Evolutionary conservation across 2,329 filamentous ascomycete genomes (phyloP).

Genomic region (Sarocladium kiliense): DNA sequence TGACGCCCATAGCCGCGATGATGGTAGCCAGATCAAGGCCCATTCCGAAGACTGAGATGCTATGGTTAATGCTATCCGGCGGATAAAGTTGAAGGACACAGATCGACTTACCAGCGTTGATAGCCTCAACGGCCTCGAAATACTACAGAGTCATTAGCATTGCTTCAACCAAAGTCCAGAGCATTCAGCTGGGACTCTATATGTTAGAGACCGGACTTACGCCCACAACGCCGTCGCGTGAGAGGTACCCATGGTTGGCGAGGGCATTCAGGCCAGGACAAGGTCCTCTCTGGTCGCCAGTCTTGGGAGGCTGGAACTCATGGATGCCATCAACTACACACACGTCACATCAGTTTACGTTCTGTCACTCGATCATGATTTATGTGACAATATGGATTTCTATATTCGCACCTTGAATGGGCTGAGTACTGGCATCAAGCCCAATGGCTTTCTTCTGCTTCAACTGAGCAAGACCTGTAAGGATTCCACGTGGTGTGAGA

Average conservation of each 20-base stretch:
- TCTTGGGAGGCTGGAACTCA: conserved; percentile 20
- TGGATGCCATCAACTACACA: conserved; percentile 15
- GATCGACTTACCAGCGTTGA: conserved; percentile 8
- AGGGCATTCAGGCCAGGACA: conserved; percentile 32
- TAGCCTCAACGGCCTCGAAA: conserved; percentile 10
- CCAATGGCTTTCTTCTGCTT: conserved; percentile 14
- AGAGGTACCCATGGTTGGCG: conserved; percentile 31
- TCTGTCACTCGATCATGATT: too few relatives aligned
- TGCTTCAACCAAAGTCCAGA: too few relatives aligned
- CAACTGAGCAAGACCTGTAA: conserved; percentile 10
- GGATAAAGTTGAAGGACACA: neutral
- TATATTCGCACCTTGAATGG: conserved; percentile 14
- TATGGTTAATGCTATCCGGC: too few relatives aligned
- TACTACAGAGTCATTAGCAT: conserved; percentile 15
- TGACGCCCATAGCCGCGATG: conserved; percentile 37
- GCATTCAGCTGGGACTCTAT: too few relatives aligned
- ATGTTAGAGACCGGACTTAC: conserved; percentile 9
- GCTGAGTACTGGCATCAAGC: conserved; percentile 13
- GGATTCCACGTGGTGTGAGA: conserved; percentile 9
- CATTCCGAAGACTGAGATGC: conserved; percentile 35
- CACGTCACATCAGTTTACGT: neutral
- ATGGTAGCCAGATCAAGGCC: conserved; percentile 33
- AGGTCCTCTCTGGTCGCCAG: conserved; percentile 20
- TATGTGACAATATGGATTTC: neutral
- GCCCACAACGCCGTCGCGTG: conserved; percentile 17